These are phyloP conservation scores for Lachnellula subtilissima DNA, from an alignment of 2,329 filamentous ascomycete species.

Conservation along the genomic window DNA sequence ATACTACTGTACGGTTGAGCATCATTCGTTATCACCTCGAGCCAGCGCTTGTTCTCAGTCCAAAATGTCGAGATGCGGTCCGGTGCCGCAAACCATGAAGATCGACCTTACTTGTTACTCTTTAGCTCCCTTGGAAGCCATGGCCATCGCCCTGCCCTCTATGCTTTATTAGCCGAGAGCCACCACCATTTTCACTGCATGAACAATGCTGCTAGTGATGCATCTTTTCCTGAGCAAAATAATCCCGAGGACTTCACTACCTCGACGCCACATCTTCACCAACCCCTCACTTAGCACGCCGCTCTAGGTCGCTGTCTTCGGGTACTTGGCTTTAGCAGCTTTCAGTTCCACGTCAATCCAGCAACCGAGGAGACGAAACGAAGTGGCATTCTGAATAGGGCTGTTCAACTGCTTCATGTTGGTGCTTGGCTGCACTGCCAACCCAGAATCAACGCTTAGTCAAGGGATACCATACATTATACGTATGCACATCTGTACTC, in stretches of 20 bases:
- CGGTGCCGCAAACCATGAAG: not conserved
- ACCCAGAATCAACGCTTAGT: slow-evolving; percentile 4
- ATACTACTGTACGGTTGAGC: not conserved
- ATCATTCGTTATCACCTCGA: not conserved
- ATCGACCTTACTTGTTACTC: too few species aligned
- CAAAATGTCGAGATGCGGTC: not conserved
- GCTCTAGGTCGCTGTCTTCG: too few species aligned
- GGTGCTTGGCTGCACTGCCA: slow-evolving; percentile 1
- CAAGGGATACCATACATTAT: slow-evolving; percentile 15
- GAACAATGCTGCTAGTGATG: not conserved
- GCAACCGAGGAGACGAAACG: not conserved
- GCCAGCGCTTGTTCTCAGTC: not conserved
- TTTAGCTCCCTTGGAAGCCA: too few species aligned
- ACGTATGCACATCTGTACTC: slow-evolving; percentile 3
- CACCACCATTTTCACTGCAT: not conserved
- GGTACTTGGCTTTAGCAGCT: too few species aligned
- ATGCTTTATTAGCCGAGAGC: not conserved
- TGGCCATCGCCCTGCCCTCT: not conserved
- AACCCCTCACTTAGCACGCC: not conserved
- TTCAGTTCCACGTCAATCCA: too few species aligned
- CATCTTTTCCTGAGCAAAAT: not conserved
- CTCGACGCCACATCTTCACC: not conserved
- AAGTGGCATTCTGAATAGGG: too few species aligned
- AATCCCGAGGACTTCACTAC: not conserved
- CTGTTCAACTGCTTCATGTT: too few species aligned